phyloP scores from a whole-genome alignment of 345 rosid species.

The Lumnitzera littorea region DNA sequence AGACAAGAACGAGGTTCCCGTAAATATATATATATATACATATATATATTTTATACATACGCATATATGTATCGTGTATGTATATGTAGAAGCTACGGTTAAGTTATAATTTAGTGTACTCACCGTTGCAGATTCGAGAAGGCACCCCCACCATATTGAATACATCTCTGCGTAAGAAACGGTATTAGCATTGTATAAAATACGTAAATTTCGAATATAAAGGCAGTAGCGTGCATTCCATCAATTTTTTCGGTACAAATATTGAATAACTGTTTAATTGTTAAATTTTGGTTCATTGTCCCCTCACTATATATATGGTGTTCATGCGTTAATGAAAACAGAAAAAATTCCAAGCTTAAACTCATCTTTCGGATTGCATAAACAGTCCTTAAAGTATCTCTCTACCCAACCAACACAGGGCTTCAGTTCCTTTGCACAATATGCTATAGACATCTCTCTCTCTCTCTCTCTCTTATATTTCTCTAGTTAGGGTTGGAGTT shows the following conservation, averaged over 20 bases:
- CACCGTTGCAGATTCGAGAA: conserved; percentile 96
- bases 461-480: not conserved
- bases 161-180: conserved; percentile 52
- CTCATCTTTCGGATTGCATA: conserved; percentile 67
- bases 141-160: conserved; percentile 87
- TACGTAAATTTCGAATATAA: too few relatives aligned
- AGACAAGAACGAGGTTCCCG: too few relatives aligned
- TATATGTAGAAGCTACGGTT: not conserved
- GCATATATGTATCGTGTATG: too few relatives aligned
- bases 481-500: not conserved
- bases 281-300: too few relatives aligned
- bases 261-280: too few relatives aligned
- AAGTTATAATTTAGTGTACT: conserved; percentile 15
- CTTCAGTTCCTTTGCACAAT: conserved; percentile 51
- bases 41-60: conserved; percentile 12
- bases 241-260: too few relatives aligned
- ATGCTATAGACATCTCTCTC: conserved; percentile 33
- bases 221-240: too few relatives aligned
- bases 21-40: conserved; percentile 32
- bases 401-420: conserved; percentile 67
- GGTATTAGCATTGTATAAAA: not conserved
- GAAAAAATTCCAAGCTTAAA: conserved; percentile 15
- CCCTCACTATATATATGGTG: too few relatives aligned
- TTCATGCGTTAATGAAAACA: too few relatives aligned
- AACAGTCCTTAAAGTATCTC: conserved; percentile 76